These are phyloP conservation scores for Apiotrichum veenhuisii DNA, from an alignment of 1,284 basidiomycete genomes.

Conservation along the genomic window DNA sequence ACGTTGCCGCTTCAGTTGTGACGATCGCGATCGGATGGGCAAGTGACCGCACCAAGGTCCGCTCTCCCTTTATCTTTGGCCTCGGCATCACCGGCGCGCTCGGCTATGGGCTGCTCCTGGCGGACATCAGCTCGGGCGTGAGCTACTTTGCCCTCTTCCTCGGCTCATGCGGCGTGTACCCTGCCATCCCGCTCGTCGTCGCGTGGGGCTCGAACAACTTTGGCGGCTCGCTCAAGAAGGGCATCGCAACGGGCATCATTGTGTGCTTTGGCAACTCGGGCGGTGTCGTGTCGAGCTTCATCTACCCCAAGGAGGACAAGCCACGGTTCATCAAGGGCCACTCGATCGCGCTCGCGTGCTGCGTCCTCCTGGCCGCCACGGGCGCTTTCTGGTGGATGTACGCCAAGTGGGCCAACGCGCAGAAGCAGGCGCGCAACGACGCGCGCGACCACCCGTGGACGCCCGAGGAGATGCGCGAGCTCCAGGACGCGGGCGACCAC, in stretches of 20 bases:
- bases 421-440: slow-evolving; percentile 26
- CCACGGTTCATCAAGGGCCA: slow-evolving; percentile 34
- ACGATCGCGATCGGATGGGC: slow-evolving; percentile 40
- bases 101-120: slow-evolving; percentile 37
- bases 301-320: slow-evolving; percentile 44
- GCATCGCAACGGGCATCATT: slow-evolving; percentile 57
- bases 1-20: slow-evolving; percentile 32
- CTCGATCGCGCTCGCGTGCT: slow-evolving; percentile 27
- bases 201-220: slow-evolving; percentile 59
- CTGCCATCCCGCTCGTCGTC: slow-evolving; percentile 56
- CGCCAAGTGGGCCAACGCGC: slow-evolving; percentile 21
- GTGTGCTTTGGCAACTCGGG: slow-evolving; percentile 58
- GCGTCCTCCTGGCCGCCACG: slow-evolving; percentile 15
- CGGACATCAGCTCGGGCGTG: slow-evolving; percentile 42
- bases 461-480: slow-evolving; percentile 24
- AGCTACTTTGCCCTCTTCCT: slow-evolving; percentile 57
- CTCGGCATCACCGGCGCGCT: slow-evolving; percentile 36
- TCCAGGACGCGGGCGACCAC: slow-evolving; percentile 31
- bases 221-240: slow-evolving; percentile 57
- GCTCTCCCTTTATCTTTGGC: slow-evolving; percentile 42
- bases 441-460: slow-evolving; percentile 27
- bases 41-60: slow-evolving; percentile 37
- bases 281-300: slow-evolving; percentile 53
- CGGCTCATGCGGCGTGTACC: slow-evolving; percentile 57
- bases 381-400: slow-evolving; percentile 28